Base-by-base conservation (phyloP, 306 rosid species). In the Dalbergia cultrata region DNA sequence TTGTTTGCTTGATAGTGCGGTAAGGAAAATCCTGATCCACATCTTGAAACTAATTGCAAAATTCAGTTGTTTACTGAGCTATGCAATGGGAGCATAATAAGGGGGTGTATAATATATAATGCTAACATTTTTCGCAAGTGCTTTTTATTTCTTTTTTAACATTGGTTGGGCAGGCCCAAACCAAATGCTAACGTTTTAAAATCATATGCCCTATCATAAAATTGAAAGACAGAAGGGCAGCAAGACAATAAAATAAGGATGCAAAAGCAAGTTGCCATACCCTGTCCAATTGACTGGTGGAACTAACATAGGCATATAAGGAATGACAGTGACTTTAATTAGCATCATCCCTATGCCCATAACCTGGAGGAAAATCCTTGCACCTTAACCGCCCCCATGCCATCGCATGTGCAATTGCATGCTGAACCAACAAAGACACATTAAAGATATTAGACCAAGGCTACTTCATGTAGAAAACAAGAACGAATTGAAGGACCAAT, bases 221-320 rank as follows among this genome's bases (percentile, higher is more conserved):
- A 70, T 26, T 26, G 65, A 54, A 58, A 65, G 43, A 80, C 18
- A 43, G n/a, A 65, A 74, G 45, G 64, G 43, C 33, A 37, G 75
- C 62, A 49, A 74, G 19, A 45, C 33, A 66, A 21, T 41, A 74
- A 83, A 74, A 83, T 56, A 63, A 39, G 60, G 60, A 70, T 34
- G 12, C 53, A 72, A 80, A 70, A 26, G 12, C 53, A 72, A 80
- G 79, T 58, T 83, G 56, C 33, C 93, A 77, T 95, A 93, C 98
- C 98, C 97, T 80, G 89, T 86, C 99, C 99, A 95, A 56, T 85
- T 88, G 78, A 87, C 79, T 72, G 99, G 98, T 67, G 98, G 96
- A 82, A 93, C 90, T 91, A 95, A 81, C 99, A 95, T 95, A 62
- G 99, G 99, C 94, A 91, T 88, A 65, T 93, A 95, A 67, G 98